A percentile compares a stretch with the other conserved stretches of the same genome.
Evolutionary conservation across 495 filamentous ascomycete genomes (phyloP).

Genomic region (Aspergillus homomorphus): DNA sequence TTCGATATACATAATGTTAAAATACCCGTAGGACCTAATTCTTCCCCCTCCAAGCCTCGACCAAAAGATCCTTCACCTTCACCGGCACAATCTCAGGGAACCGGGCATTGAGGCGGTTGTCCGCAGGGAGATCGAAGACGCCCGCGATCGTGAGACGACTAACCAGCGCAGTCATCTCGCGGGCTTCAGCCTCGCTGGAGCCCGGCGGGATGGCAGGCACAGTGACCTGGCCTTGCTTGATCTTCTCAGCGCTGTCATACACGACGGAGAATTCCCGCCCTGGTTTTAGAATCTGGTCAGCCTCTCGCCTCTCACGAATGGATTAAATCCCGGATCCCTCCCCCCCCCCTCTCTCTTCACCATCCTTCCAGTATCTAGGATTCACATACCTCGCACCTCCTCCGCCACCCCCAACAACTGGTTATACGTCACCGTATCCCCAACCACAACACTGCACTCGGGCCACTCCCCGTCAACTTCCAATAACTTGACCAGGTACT

Average conservation of each 20-base stretch:
- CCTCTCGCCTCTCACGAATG: no score
- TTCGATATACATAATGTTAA: no score
- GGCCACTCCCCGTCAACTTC: slow-evolving; percentile 45
- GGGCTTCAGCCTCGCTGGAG: slow-evolving; percentile 27
- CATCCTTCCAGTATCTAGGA: no score
- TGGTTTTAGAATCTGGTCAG: slow-evolving; percentile 8
- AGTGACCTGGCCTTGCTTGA: slow-evolving; percentile 44
- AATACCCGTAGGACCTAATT: no score
- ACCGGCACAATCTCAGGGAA: slow-evolving; percentile 30
- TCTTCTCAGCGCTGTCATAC: slow-evolving; percentile 47
- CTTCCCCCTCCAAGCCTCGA: slow-evolving; percentile 22
- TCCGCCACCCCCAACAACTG: slow-evolving; percentile 45
- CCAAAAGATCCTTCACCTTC: slow-evolving; percentile 29
- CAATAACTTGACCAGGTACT: slow-evolving; percentile 45
- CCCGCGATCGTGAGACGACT: slow-evolving; percentile 32
- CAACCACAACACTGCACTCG: slow-evolving; percentile 38
- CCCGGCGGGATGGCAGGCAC: slow-evolving; percentile 38
- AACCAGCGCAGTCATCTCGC: slow-evolving; percentile 31
- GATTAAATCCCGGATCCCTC: neutral
- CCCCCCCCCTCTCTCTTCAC: neutral
- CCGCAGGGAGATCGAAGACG: slow-evolving; percentile 31
- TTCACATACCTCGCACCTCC: slow-evolving; percentile 46
- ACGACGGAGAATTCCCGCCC: slow-evolving; percentile 48
- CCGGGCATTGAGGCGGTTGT: slow-evolving; percentile 22
- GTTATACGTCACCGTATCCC: slow-evolving; percentile 49